These are phyloP conservation scores for Curvularia verruculosa DNA, from an alignment of 2,329 filamentous ascomycete species.

Conservation along the genomic window DNA sequence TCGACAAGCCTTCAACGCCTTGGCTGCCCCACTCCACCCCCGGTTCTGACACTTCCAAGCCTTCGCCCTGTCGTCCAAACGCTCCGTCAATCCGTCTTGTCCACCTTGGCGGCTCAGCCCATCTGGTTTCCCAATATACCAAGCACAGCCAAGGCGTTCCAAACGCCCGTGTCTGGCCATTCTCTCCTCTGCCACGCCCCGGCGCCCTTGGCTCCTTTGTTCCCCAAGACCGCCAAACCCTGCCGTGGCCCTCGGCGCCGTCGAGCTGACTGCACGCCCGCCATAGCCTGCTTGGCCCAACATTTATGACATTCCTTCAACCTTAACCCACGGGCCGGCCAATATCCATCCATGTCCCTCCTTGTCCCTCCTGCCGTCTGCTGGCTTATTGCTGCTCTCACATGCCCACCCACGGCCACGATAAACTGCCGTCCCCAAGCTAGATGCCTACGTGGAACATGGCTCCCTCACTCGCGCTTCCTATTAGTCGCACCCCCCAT, in stretches of 20 bases:
- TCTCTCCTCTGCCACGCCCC: conserved; percentile 12
- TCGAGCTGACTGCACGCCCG: conserved; percentile 2
- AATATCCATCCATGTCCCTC: neutral
- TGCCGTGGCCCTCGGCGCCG: conserved; percentile 10
- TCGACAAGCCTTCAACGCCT: conserved; percentile 45
- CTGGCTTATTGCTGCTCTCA: neutral
- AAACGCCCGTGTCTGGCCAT: conserved; percentile 19
- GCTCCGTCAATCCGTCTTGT: conserved; percentile 37
- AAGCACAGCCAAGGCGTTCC: conserved; percentile 31
- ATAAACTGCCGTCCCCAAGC: neutral
- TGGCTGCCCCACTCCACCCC: conserved; percentile 30
- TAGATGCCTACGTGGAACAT: conserved; percentile 21
- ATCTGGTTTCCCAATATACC: conserved; percentile 13
- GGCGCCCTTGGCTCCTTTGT: conserved; percentile 28
- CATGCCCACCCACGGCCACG: neutral
- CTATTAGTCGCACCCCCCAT: conserved; percentile 16
- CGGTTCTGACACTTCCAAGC: conserved; percentile 37
- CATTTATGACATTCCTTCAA: neutral
- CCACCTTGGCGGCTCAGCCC: conserved; percentile 24
- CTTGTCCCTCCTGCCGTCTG: neutral
- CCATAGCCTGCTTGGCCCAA: neutral
- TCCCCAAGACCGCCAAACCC: conserved; percentile 20
- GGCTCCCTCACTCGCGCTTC: neutral
- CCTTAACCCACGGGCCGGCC: neutral
- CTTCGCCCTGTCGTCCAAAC: conserved; percentile 16